A percentile compares a stretch with the other conserved stretches of the same genome.
Evolutionary conservation across 202 grass and related monocot species (phyloP).

Genomic region (Panicum hallii): DNA sequence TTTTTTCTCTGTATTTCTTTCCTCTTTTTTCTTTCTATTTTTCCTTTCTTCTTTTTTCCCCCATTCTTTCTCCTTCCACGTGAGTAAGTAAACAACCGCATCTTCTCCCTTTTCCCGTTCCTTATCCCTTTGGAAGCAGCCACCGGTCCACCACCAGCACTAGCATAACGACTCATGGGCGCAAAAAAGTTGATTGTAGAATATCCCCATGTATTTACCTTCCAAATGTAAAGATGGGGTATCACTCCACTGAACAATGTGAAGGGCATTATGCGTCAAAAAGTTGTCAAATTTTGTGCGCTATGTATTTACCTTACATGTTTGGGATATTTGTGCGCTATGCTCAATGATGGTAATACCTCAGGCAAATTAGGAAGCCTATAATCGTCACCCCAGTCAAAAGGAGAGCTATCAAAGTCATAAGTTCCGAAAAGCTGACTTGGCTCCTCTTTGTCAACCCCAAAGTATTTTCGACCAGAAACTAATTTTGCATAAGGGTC

Average conservation of each 20-base stretch:
- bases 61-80: too few species aligned
- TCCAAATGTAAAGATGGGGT: slow-evolving; percentile 42
- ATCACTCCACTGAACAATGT: slow-evolving; percentile 29
- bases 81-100: too few species aligned
- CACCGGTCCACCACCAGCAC: slow-evolving; percentile 83
- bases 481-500: slow-evolving; percentile 99
- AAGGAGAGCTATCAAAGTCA: slow-evolving; percentile 80
- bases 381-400: slow-evolving; percentile 94
- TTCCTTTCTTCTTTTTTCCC: too few species aligned
- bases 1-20: too few species aligned
- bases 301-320: slow-evolving; percentile 44
- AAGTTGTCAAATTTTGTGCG: neutral
- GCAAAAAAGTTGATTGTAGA: slow-evolving; percentile 99
- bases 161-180: slow-evolving; percentile 98
- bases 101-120: too few species aligned
- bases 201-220: slow-evolving; percentile 99
- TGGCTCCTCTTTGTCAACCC: slow-evolving; percentile 57
- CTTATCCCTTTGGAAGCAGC: slow-evolving; percentile 82
- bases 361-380: slow-evolving; percentile 84
- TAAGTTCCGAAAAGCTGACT: slow-evolving; percentile 74
- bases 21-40: too few species aligned
- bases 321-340: slow-evolving; percentile 30
- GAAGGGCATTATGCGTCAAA: neutral
- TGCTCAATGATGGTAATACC: slow-evolving; percentile 58
- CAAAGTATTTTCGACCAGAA: slow-evolving; percentile 79